Base-by-base conservation (phyloP, 495 filamentous ascomycete species). In the Penicillium crystallinum region DNA sequence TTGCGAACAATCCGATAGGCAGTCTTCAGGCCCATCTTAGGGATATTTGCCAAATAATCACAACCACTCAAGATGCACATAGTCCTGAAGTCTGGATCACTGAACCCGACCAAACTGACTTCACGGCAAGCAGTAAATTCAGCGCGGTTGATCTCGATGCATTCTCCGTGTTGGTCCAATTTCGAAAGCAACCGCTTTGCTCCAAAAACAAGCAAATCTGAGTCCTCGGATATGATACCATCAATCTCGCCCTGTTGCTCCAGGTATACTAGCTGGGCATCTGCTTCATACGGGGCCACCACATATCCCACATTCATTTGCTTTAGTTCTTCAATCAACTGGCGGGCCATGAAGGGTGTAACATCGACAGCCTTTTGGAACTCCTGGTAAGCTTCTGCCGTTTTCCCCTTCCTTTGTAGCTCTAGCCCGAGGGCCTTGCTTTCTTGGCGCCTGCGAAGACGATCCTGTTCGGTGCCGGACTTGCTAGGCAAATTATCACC, bases 41-140 rank as follows among this genome's bases (percentile, higher is more conserved):
- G 81, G 53, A 97, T 88, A 57, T 83, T 86, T 6, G 84, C 76
- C 43, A 97, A 78, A 68, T 99, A 99, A 65, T 99, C 95, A 67
- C 95, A 99, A n/a, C 95, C 95, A 65, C 90, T 96, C 18, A 99
- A 64, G 46, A 99, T 97, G 44, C 91, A 90, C 95, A 99, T 99
- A 18, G 78, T 84, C 41, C 95, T 79, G 59, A 99, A 99, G 49
- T 97, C 88, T 6, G 73, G 76, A 67, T 97, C 90, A 3, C 88
- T 86, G 92, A 93, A 99, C 12, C 91, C 92, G 11, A 89, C 85
- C 15, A 99, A 69, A 44, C 84, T 95, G 35, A 97, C 80, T 52
- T 96, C 92, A 38, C 86, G 85, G 53, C 90, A 95, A 35, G 86
- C 84, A 30, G 88, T 86, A 58, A 99, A 97, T 55, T 96, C 86